Evolutionary conservation across 768 basidiomycete species (phyloP).

Genomic region (Podaxis sp.): DNA sequence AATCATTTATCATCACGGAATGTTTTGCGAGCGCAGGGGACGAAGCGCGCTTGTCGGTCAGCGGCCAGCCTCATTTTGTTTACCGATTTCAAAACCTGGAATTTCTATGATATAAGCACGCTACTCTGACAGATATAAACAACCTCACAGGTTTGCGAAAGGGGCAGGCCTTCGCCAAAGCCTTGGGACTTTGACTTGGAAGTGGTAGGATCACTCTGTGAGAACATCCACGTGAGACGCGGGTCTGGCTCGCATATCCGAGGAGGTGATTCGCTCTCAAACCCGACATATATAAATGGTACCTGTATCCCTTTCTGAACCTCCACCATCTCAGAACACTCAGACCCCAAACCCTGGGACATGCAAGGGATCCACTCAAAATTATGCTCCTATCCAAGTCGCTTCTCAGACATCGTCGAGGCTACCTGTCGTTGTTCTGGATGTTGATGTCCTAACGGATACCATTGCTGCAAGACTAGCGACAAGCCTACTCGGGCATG

Average conservation of each 20-base stretch:
- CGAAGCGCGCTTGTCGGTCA: conserved; percentile 32
- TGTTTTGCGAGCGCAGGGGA: conserved; percentile 29
- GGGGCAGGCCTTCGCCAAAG: not conserved
- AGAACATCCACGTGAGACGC: not conserved
- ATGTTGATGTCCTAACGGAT: conserved; percentile 52
- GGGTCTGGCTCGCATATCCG: not conserved
- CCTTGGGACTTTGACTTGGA: not conserved
- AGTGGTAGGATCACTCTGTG: not conserved
- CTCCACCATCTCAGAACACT: not conserved
- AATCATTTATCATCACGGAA: conserved; percentile 33
- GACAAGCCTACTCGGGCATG: conserved; percentile 61
- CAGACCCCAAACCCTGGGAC: no score
- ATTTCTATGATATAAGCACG: conserved; percentile 29
- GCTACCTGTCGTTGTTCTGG: conserved; percentile 42
- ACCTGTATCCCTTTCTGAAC: conserved; percentile 3
- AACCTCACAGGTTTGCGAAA: conserved; percentile 17
- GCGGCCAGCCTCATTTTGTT: conserved; percentile 23
- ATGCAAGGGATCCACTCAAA: not conserved
- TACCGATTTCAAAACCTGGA: conserved; percentile 25
- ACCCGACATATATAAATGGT: not conserved
- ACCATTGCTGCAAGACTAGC: conserved; percentile 65
- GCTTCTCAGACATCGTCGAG: conserved; percentile 9
- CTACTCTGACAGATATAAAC: conserved; percentile 23
- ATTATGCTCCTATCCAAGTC: not conserved
- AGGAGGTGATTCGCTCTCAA: not conserved